phyloP scores from a whole-genome alignment of 176 grass and related monocot species.

The Oryza glaberrima region DNA sequence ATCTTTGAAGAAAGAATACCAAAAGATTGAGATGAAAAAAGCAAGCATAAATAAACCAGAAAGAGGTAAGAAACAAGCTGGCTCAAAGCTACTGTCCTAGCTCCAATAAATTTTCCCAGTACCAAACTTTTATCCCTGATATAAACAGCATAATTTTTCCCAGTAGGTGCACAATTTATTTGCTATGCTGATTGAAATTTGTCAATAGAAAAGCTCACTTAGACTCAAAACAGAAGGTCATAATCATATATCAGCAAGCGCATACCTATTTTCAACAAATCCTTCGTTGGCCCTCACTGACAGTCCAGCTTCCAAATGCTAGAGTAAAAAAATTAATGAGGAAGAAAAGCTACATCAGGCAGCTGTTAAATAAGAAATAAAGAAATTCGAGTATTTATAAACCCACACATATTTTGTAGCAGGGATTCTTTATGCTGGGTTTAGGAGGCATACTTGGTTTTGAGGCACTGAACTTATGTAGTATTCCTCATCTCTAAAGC shows the following conservation, averaged over 20 bases:
- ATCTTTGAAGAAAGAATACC: not conserved
- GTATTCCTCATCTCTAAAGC: conserved; percentile 88
- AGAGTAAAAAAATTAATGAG: conserved; percentile 34
- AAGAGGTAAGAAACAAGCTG: not conserved
- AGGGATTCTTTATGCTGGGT: not conserved
- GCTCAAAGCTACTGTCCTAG: not conserved
- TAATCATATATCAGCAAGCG: not conserved
- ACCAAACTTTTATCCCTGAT: not conserved
- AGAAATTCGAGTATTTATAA: conserved; percentile 17
- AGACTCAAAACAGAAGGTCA: not conserved
- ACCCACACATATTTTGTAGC: not conserved
- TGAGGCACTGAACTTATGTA: conserved; percentile 94
- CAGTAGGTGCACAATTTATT: not conserved
- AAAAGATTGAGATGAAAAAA: not conserved
- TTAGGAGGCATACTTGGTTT: conserved; percentile 67
- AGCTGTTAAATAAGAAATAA: conserved; percentile 9
- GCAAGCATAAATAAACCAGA: not conserved
- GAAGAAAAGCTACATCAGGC: conserved; percentile 14
- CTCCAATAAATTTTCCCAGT: conserved; percentile 2
- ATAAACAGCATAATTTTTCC: conserved; percentile 13
- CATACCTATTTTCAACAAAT: conserved; percentile 80
- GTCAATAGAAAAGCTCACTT: conserved; percentile 14
- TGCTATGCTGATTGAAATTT: not conserved
- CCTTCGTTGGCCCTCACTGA: conserved; percentile 77
- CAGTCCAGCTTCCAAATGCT: conserved; percentile 91